These are phyloP conservation scores for Lycium barbarum DNA, from an alignment of 257 asterid genomes.

Conservation along the genomic window DNA sequence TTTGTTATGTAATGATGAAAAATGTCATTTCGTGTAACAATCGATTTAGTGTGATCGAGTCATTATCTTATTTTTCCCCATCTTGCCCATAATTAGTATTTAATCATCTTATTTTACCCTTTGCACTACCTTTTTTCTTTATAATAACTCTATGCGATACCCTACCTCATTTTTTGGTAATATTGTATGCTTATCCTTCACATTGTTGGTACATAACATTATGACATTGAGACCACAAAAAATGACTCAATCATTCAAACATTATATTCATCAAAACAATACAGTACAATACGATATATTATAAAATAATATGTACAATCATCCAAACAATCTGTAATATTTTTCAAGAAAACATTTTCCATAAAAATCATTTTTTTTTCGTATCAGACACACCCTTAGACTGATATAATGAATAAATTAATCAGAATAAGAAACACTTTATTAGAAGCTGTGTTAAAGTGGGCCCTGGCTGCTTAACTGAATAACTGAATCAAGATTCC, in stretches of 20 bases:
- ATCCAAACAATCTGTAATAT: no score
- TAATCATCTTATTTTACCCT: background rate
- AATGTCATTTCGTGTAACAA: no score
- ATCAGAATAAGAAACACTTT: background rate
- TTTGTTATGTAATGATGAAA: no score
- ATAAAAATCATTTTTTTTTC: no score
- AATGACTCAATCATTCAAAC: background rate
- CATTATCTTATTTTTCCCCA: background rate
- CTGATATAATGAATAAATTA: no score
- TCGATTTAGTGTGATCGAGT: no score
- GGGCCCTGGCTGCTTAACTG: background rate
- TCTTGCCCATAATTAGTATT: background rate
- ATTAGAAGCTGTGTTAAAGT: background rate
- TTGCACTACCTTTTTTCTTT: background rate
- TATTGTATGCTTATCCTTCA: background rate
- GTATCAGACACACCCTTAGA: no score
- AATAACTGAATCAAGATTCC: conserved; percentile 25
- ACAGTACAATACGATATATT: background rate
- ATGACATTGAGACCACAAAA: background rate
- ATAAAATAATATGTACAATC: background rate
- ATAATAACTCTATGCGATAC: background rate
- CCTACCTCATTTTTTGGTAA: background rate
- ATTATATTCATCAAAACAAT: background rate
- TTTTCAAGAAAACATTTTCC: background rate
- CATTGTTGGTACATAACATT: background rate